phyloP scores from a whole-genome alignment of 441 rosid species.

The Croton setiger region DNA sequence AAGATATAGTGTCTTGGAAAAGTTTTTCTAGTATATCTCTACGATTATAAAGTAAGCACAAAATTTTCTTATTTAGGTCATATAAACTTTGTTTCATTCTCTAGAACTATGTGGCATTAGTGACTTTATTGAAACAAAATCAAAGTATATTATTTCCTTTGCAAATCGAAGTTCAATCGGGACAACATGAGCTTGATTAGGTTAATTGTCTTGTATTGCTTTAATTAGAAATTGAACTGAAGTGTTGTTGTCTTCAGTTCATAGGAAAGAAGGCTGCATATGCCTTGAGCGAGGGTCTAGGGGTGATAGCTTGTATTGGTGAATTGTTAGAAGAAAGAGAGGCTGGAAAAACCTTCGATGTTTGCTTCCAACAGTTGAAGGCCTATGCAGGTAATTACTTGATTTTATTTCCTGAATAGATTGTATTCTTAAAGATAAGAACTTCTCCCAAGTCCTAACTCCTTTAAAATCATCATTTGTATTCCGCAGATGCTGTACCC shows the following conservation, averaged over 20 bases:
- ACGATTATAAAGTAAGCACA: not conserved
- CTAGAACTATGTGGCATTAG: not conserved
- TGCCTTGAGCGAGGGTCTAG: conserved; percentile 80
- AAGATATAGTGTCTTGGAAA: not conserved
- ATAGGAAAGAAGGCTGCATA: conserved; percentile 96
- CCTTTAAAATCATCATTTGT: conserved; percentile 14
- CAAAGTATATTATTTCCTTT: not conserved
- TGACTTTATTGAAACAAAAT: not conserved
- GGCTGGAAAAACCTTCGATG: conserved; percentile 90
- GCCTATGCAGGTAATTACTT: conserved; percentile 64
- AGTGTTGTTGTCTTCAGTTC: conserved; percentile 47
- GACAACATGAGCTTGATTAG: not conserved
- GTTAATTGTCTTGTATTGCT: not conserved
- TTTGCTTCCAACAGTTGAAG: conserved; percentile 82
- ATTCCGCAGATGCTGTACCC: conserved; percentile 60
- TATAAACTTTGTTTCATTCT: not conserved
- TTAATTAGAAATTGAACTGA: conserved; percentile 13
- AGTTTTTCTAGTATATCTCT: not conserved
- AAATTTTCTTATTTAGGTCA: not conserved
- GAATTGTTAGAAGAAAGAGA: conserved; percentile 89
- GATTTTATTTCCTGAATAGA: conserved; percentile 6
- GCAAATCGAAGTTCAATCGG: not conserved
- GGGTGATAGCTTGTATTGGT: conserved; percentile 91
- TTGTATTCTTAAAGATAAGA: not conserved
- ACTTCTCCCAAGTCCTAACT: conserved; percentile 7